Base-by-base conservation (phyloP, 192 early-diverging fungal species). In the Linnemannia exigua region DNA sequence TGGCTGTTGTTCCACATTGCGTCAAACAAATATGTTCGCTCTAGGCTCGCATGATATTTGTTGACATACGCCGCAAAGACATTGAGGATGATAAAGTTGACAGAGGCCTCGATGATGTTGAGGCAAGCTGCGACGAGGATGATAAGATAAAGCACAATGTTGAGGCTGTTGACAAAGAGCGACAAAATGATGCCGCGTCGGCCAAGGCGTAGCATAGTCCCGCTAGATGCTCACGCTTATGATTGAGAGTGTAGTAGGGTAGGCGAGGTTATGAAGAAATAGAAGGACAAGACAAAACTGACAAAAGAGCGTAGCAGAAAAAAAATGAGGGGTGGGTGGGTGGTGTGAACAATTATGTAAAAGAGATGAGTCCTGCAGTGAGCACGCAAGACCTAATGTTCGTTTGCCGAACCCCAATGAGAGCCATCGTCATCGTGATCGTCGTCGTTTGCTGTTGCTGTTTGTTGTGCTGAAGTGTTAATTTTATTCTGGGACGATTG, bases 71-170 rank as follows among this genome's bases (percentile, higher is more conserved):
- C 79, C 5, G 84, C 79, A 74, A 76, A 80, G 6, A 68, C 63
- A 69, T 86, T 86, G 63, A 86, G 78, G 14, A 86, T 77, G 41
- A 86, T 86, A 72, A 85, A 85, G 47, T 85, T 85, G 58, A 85
- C 83, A 52, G 84, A 80, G 1, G 79, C 84, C n/a, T 86, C 79
- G 14, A 63, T 61, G 63, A 86, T 77, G 66, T 86, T 86, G 28
- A 86, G 67, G 52, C 84, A 86, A 11, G 84, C 75, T 31, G 84
- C 77, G 16, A 74, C 66, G 16, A 86, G 70, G 48, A 86, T 74
- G 61, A 86, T 79, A 6, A 86, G 36, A 50, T 86, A 86, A 8
- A 86, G 70, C 2, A 25, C 68, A 15, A 86, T 80, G 25, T 86
- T 86, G 70, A 86, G 79, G 38, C 74, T 75, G 47, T 86, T 80